phyloP scores from a whole-genome alignment of 495 filamentous ascomycete species.

The Poronia punctata region DNA sequence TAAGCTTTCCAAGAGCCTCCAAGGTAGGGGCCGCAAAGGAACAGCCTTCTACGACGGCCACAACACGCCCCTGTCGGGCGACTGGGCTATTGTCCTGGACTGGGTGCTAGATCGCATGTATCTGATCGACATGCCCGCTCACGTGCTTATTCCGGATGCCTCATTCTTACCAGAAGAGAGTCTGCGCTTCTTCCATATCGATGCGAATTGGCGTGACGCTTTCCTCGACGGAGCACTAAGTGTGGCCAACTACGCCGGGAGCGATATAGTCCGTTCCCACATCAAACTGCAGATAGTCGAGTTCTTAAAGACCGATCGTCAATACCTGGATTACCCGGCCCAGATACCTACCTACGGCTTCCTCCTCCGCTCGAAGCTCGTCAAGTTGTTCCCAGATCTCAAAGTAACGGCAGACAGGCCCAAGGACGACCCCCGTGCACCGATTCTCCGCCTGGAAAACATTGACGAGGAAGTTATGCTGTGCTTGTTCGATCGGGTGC shows the following conservation, averaged over 20 bases:
- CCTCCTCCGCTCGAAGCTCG: not conserved
- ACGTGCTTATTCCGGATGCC: constrained; percentile 19
- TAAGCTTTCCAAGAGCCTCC: too few relatives aligned
- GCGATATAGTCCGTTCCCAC: not conserved
- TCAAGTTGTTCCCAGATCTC: constrained; percentile 13
- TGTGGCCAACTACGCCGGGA: constrained; percentile 31
- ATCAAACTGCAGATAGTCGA: not conserved
- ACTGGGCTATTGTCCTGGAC: not conserved
- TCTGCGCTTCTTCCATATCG: constrained; percentile 42
- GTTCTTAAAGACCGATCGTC: not conserved
- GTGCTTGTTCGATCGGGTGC: too few relatives aligned
- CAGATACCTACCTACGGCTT: not conserved
- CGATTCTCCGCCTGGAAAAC: too few relatives aligned
- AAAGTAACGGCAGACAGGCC: too few relatives aligned
- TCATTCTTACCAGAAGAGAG: constrained; percentile 31
- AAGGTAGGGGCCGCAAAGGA: too few relatives aligned
- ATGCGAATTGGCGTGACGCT: constrained; percentile 35
- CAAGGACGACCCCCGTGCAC: too few relatives aligned
- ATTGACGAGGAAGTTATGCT: too few relatives aligned
- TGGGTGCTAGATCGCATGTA: not conserved
- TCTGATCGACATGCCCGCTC: not conserved
- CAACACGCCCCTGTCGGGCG: not conserved
- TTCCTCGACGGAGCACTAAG: constrained; percentile 42
- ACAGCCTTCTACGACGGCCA: too few relatives aligned
- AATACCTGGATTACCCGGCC: not conserved